Base-by-base conservation (phyloP, 1,139 yeast species). In the Magnusiomyces paraingens region DNA sequence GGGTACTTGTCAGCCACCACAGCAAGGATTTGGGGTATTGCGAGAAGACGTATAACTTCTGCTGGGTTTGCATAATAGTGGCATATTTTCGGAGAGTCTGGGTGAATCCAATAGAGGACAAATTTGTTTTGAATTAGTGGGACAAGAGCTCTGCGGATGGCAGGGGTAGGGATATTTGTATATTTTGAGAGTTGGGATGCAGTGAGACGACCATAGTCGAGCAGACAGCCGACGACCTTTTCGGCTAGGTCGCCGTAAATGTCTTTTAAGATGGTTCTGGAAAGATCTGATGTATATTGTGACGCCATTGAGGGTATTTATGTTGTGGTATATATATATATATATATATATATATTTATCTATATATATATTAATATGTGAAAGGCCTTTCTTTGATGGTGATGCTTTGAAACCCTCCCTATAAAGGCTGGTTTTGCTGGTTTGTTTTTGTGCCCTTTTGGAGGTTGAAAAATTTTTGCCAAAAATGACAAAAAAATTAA, bases 21-120 rank as follows among this genome's bases (percentile, higher is more conserved):
- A 47, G 79, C 70, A 41, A 88, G 75, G 57, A 90, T 82, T 52
- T 87, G 87, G 36, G 96, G 97, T 40, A 91, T 77, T 69, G 89
- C 87, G 36, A 90, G 67, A 53, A 88, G 73, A 52, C 79, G 69
- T 61, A 82, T 74, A 21, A 84, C 71, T 5, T 95, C 95, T 29
- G 73, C 76, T 59, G 83, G 84, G 62, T 84, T 78, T 58, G 83
- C 79, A 41, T 75, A 76, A 66, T 89, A 90, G 61, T 73, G 79
- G 0, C 78, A 75, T 6, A 67, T 66, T 17, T 69, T 68, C 15
- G 70, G 64, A 5, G 69, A 64, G 14, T 69, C 60, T 0, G 70
- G 67, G 22, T 77, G 78, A 15, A 60, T 56, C 76, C 75, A 73
- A 61, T 65, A 70, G 18, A 67, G 62, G 39, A 72, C 74, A 55